Evolutionary conservation across 164 flowering plant species (phyloP), one percentile per base, ranked within the genome.

Genomic region (Taxillus chinensis): DNA sequence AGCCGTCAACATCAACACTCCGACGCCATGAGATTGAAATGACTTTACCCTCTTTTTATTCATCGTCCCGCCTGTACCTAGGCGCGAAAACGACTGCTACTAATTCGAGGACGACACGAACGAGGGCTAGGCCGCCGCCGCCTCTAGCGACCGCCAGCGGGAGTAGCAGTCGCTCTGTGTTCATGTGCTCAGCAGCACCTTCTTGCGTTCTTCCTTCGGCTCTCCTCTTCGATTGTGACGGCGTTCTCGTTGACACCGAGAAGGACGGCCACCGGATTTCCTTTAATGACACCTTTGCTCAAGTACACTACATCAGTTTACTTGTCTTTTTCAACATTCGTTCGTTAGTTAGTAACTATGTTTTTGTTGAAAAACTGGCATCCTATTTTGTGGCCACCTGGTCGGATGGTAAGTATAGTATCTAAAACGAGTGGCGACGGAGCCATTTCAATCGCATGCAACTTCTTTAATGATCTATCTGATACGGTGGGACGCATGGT

Each of bases 161-260:
- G 7, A 7, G 16, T 8, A 11, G 57, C 55, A 65, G 37, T 54
- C 67, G 59, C 8, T 62, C 54, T 12, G 63, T 53, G 8, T 64
- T 75, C 57, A 69, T 53, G 39, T 78, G 84, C 67, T 27, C 27
- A 27, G 66, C 79, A 7, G 86, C 82, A 60, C 64, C 83, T 60
- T 55, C 81, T 17, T 59, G 83, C 27, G 67, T 68, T 64, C 81
- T 88, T 69, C 97, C 97, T 0, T 71, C 87, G 0, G 96, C 97
- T 64, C 91, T 90, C 52, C 87, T 93, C 39, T 88, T 90, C 48
- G 97, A 90, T 61, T 93, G 98, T 49, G 98, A 93, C 64, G 98
- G 98, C 5, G 96, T 90, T 60, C 89, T 93, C 38, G 98, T 93
- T 14, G 97, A 93, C 64, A 93, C 97, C 3, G 97, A 93, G 82